Conservation (phyloP, 1,139 yeast genomes). For the Magnusiomyces paraingens region DNA sequence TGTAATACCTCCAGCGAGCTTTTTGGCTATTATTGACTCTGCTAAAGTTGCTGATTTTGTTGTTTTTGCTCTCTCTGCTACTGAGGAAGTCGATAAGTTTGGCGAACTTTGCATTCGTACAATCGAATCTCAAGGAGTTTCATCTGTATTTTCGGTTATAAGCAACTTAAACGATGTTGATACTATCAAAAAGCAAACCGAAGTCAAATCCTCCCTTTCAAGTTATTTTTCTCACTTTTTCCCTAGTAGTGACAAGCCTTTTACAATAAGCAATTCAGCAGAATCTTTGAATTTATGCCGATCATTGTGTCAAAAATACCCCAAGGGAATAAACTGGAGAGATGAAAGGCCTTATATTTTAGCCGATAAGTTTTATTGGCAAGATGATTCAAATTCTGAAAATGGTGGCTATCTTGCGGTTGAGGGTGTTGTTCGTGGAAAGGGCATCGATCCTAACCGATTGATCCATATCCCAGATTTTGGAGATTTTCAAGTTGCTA, state of each 20-base stretch:
- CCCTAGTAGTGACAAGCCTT: slow-evolving; percentile 76
- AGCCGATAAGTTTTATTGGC: slow-evolving; percentile 57
- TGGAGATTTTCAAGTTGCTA: slow-evolving; percentile 81
- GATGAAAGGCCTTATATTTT: slow-evolving; percentile 82
- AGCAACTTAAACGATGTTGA: slow-evolving; percentile 63
- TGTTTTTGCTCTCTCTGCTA: slow-evolving; percentile 77
- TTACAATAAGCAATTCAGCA: slow-evolving; percentile 56
- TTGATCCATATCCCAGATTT: slow-evolving; percentile 79
- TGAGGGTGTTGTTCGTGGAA: slow-evolving; percentile 83
- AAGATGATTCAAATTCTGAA: slow-evolving; percentile 33
- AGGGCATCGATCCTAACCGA: slow-evolving; percentile 70
- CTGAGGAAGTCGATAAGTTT: slow-evolving; percentile 70
- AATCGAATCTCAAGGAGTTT: slow-evolving; percentile 86
- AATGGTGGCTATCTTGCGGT: slow-evolving; percentile 46
- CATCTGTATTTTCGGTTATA: slow-evolving; percentile 73
- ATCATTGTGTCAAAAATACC: slow-evolving; percentile 75
- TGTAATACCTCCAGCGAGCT: slow-evolving; percentile 57
- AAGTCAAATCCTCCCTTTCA: slow-evolving; percentile 70
- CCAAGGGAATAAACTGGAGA: slow-evolving; percentile 85
- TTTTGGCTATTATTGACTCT: slow-evolving; percentile 71
- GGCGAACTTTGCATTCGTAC: slow-evolving; percentile 91
- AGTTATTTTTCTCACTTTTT: slow-evolving; percentile 86
- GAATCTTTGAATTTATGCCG: slow-evolving; percentile 72
- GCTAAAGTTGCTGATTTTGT: slow-evolving; percentile 87
- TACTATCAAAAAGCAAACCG: slow-evolving; percentile 70